Percentiles rank a stretch among this genome's conserved stretches.
Conservation (phyloP, 257 asterid genomes). For the Anisodus tanguticus region DNA sequence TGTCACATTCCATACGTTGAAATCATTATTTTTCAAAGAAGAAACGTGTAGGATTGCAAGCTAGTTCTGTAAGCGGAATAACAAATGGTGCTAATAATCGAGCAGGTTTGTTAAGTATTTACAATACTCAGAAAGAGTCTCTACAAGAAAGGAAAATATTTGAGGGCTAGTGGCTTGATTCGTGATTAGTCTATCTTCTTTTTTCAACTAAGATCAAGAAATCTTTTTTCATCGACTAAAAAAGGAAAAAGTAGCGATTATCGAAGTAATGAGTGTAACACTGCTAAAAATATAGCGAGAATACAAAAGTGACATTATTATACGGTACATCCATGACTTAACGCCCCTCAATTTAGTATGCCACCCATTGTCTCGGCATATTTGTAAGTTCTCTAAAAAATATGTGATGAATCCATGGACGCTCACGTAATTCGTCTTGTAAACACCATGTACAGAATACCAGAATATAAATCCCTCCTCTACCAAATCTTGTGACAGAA, state of each 20-base stretch:
- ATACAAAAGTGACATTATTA: neutral
- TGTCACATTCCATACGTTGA: neutral
- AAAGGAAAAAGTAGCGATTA: neutral
- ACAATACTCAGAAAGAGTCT: too few species aligned
- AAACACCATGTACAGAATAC: constrained; percentile 1
- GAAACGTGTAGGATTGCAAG: neutral
- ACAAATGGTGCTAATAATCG: neutral
- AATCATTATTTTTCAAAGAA: neutral
- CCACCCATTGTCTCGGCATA: neutral
- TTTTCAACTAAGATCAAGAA: neutral
- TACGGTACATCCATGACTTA: neutral
- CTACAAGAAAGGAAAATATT: neutral
- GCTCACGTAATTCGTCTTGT: neutral
- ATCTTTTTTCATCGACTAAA: neutral
- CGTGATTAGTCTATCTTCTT: too few species aligned
- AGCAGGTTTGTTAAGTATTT: neutral
- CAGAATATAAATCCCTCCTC: neutral
- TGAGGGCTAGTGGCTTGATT: too few species aligned
- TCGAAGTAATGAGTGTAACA: neutral
- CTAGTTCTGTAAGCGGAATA: neutral
- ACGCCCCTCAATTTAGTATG: neutral
- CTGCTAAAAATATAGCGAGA: neutral
- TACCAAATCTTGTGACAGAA: too few species aligned
- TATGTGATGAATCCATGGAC: neutral
- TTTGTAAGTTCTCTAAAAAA: neutral